Conservation (phyloP, 169 alveolate genomes). For the Besnoitia besnoiti region DNA sequence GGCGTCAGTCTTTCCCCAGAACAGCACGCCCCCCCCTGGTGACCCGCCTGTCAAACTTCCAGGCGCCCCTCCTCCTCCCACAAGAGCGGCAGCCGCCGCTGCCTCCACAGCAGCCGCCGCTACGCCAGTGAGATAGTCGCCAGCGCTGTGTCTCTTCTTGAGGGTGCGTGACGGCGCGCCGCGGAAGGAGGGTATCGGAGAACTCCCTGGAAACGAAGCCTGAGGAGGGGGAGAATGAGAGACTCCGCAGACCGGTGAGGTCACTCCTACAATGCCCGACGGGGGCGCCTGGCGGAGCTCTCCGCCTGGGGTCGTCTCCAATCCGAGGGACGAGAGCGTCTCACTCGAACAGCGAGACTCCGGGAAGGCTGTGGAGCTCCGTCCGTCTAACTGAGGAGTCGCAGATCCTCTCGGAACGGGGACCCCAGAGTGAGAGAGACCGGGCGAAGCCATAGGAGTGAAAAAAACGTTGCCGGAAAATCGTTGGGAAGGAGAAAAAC, state of each 20-base stretch:
- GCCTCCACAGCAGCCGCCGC: background rate
- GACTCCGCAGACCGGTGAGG: background rate
- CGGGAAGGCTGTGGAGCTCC: background rate
- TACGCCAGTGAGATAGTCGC: background rate
- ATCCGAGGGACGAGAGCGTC: background rate
- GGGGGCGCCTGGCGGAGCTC: background rate
- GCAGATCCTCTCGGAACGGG: background rate
- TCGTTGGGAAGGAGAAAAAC: too few species aligned
- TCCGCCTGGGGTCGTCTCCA: background rate
- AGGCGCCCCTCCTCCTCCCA: background rate
- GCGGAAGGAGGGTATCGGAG: background rate
- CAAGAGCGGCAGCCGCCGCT: background rate
- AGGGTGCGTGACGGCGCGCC: background rate
- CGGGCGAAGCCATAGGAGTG: background rate
- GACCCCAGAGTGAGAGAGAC: background rate
- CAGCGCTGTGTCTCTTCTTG: slow-evolving; percentile 13
- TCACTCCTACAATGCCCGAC: background rate
- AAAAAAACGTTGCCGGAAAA: too few species aligned
- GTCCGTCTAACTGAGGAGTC: background rate
- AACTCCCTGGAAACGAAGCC: background rate
- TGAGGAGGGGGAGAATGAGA: background rate
- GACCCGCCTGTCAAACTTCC: background rate
- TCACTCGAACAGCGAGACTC: background rate
- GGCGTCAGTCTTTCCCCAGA: background rate
- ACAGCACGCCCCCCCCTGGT: background rate